Base-by-base conservation (phyloP, 495 filamentous ascomycete genomes). In the Daldinia childiae region DNA sequence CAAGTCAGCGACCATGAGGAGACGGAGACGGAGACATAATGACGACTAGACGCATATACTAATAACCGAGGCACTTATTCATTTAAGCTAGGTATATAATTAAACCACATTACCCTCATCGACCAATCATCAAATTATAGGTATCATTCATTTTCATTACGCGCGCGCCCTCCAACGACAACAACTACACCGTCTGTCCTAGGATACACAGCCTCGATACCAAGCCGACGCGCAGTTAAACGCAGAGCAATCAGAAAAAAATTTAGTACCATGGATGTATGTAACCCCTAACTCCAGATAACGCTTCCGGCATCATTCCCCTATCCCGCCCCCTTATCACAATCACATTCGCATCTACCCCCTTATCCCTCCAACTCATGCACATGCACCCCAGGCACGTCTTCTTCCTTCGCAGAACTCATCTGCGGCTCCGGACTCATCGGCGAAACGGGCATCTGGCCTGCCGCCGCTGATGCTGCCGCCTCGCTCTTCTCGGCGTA, bases 401-500 rank as follows among this genome's bases (percentile, higher is more conserved):
- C 4, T 4, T 6, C 50, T 4, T 6, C 50, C 12, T 0, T n/a
- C 21, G 17, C 50, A 6, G 26, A 15, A 29, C 12, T 29, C 11
- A 14, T 5, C 26, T 56, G 50, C 54, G 6, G 17, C 17, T 30
- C 52, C 21, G 30, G 52, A 30, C 60, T 64, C 55, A 39, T 1
- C 15, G 62, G 48, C 2, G 62, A 65, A 17, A 60, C 29, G 7
- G 34, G 57, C 38, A 12, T 30, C 24, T 43, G 7, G 38, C 57
- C 36, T n/a, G 5, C 27, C 4, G 26, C 56, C 3, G 26, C 1
- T 3, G n/a, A n/a, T n/a, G n/a, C n/a, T n/a, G n/a, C 36, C 32
- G 30, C 50, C 17, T 64, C 59, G 34, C 61, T 5, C 52, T 29
- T 29, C 54, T 63, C 60, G 2, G 65, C 70, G 65, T 68, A 73